These are phyloP conservation scores for Ammopiptanthus mongolicus DNA, from an alignment of 306 rosid species.

Conservation along the genomic window DNA sequence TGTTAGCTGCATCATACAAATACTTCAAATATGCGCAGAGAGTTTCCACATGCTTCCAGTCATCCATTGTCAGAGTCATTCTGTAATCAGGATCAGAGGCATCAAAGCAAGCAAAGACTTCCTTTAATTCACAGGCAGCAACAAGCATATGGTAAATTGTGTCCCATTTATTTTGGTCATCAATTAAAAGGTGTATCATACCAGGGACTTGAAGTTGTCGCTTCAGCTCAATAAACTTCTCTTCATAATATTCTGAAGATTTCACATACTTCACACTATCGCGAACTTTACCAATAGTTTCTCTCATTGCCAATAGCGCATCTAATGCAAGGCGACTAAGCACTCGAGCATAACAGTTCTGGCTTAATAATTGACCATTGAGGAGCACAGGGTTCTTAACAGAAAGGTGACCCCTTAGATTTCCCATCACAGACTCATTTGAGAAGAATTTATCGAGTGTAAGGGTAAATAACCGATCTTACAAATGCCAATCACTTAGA, in stretches of 20 bases:
- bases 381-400: conserved; percentile 61
- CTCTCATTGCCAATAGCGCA: conserved; percentile 46
- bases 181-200: conserved; percentile 46
- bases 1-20: conserved; percentile 65
- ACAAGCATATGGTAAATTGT: conserved; percentile 75
- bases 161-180: conserved; percentile 79
- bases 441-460: conserved; percentile 58
- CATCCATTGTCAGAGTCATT: conserved; percentile 44
- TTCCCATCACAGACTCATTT: conserved; percentile 45
- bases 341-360: conserved; percentile 72
- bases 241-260: conserved; percentile 57
- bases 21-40: conserved; percentile 64
- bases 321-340: conserved; percentile 70
- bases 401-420: conserved; percentile 61
- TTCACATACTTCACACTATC: conserved; percentile 71
- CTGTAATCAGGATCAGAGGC: conserved; percentile 51
- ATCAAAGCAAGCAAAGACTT: conserved; percentile 71
- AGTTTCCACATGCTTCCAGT: conserved; percentile 72
- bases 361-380: conserved; percentile 64
- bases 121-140: conserved; percentile 70
- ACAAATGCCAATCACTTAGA: conserved; percentile 72
- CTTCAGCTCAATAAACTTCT: conserved; percentile 53
- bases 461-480: conserved; percentile 57
- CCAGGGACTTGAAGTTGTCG: conserved; percentile 71
- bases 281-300: conserved; percentile 59